phyloP scores from a whole-genome alignment of 768 basidiomycete species.

The Collybia sp. region DNA sequence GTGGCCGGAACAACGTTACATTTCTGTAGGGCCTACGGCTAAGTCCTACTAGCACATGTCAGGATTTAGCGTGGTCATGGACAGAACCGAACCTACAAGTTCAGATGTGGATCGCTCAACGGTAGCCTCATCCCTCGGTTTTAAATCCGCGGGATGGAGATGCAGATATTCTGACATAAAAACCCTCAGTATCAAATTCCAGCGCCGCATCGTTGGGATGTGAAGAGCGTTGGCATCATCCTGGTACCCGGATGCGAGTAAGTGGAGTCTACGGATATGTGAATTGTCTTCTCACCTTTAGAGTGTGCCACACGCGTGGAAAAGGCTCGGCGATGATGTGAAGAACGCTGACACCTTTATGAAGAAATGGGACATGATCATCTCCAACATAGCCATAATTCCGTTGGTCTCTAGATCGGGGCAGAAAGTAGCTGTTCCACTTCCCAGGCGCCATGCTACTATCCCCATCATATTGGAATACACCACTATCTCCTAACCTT shows the following conservation, averaged over 20 bases:
- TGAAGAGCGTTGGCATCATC: conserved; percentile 89
- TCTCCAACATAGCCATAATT: conserved; percentile 72
- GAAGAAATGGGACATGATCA: conserved; percentile 90
- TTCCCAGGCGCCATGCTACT: conserved; percentile 39
- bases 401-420: conserved; percentile 32
- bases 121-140: conserved; percentile 16
- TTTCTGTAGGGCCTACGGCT: not conserved
- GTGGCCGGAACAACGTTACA: too few species aligned
- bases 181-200: conserved; percentile 85
- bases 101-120: conserved; percentile 37
- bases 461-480: conserved; percentile 47
- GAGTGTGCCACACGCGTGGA: conserved; percentile 85
- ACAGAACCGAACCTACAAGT: conserved; percentile 33
- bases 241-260: conserved; percentile 30
- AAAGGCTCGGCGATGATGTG: conserved; percentile 91
- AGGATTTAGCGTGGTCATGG: too few species aligned
- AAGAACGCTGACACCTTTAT: conserved; percentile 77
- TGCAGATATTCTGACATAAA: conserved; percentile 90
- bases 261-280: too few species aligned
- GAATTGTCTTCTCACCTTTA: conserved; percentile 43
- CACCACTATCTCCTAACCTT: conserved; percentile 60
- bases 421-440: conserved; percentile 65
- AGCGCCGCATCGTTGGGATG: conserved; percentile 78
- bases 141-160: conserved; percentile 45
- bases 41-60: conserved; percentile 15